Evolutionary conservation across 225 moss, liverwort and hornwort species (phyloP).

Genomic region (Polytrichum commune): DNA sequence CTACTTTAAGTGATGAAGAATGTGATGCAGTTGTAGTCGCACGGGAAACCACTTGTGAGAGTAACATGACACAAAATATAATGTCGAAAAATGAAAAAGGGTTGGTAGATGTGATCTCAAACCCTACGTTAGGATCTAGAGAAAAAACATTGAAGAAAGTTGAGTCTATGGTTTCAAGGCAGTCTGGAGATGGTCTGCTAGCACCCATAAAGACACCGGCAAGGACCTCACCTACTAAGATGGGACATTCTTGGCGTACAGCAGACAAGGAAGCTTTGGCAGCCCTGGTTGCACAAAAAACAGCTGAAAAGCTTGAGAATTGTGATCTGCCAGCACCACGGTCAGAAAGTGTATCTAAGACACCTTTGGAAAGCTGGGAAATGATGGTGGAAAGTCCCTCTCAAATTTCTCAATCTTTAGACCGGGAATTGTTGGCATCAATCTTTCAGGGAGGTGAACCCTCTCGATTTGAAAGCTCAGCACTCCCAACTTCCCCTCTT

Average conservation of each 20-base stretch:
- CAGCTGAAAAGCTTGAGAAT: slow-evolving; percentile 56
- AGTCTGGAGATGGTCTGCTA: slow-evolving; percentile 13
- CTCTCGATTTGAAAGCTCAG: slow-evolving; percentile 47
- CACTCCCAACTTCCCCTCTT: slow-evolving; percentile 41
- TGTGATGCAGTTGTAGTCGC: slow-evolving; percentile 14
- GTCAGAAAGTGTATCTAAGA: slow-evolving; percentile 34
- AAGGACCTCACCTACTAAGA: slow-evolving; percentile 29
- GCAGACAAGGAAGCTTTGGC: slow-evolving; percentile 59
- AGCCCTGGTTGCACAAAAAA: slow-evolving; percentile 55
- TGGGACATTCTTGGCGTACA: slow-evolving; percentile 53
- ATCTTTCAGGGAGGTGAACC: slow-evolving; percentile 64
- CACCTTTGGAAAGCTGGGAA: slow-evolving; percentile 57
- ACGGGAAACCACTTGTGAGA: slow-evolving; percentile 16
- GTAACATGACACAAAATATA: slow-evolving; percentile 32
- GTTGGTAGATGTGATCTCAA: slow-evolving; percentile 17
- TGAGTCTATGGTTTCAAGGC: slow-evolving; percentile 12
- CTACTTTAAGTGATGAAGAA: slow-evolving; percentile 32
- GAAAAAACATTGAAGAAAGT: slow-evolving; percentile 27
- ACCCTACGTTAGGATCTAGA: slow-evolving; percentile 19
- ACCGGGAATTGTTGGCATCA: slow-evolving; percentile 49
- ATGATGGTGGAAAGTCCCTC: slow-evolving; percentile 30
- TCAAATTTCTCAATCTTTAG: slow-evolving; percentile 40
- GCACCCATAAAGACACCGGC: slow-evolving; percentile 21
- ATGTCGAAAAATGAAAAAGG: slow-evolving; percentile 44
- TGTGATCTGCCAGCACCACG: slow-evolving; percentile 66